phyloP scores from a whole-genome alignment of 495 filamentous ascomycete species.

The Talaromyces borbonicus region DNA sequence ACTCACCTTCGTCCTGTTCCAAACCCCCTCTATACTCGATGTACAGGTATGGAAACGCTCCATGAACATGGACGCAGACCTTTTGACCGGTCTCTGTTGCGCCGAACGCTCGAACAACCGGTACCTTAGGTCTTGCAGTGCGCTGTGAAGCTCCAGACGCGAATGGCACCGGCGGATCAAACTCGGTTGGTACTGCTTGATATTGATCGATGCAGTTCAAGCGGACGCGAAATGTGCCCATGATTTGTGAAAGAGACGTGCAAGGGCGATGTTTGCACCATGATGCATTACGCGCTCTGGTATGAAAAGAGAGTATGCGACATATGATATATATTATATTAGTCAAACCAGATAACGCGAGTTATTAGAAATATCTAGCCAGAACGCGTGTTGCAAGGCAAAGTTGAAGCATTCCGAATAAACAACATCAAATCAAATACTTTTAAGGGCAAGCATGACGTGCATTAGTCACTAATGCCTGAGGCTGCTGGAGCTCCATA shows the following conservation, averaged over 20 bases:
- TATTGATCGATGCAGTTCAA: slow-evolving; percentile 95
- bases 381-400: neutral
- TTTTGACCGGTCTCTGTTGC: slow-evolving; percentile 93
- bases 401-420: slow-evolving; percentile 4
- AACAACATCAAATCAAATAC: too few relatives aligned
- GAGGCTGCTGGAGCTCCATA: neutral
- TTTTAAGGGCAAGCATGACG: slow-evolving; percentile 12
- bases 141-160: slow-evolving; percentile 38
- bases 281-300: too few relatives aligned
- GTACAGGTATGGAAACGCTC: slow-evolving; percentile 90
- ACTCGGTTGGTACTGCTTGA: slow-evolving; percentile 61
- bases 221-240: slow-evolving; percentile 73
- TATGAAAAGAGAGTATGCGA: too few relatives aligned
- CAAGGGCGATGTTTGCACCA: neutral
- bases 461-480: slow-evolving; percentile 5
- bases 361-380: neutral
- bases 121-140: slow-evolving; percentile 57
- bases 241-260: slow-evolving; percentile 11
- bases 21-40: slow-evolving; percentile 73
- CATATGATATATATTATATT: neutral
- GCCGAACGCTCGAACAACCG: slow-evolving; percentile 85
- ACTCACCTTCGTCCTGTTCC: slow-evolving; percentile 53
- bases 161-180: slow-evolving; percentile 68
- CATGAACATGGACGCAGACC: slow-evolving; percentile 93
- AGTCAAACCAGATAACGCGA: neutral